A percentile compares a stretch with the other conserved stretches of the same genome.
Evolutionary conservation across 345 rosid genomes (phyloP).

Genomic region (Dipteronia dyeriana): DNA sequence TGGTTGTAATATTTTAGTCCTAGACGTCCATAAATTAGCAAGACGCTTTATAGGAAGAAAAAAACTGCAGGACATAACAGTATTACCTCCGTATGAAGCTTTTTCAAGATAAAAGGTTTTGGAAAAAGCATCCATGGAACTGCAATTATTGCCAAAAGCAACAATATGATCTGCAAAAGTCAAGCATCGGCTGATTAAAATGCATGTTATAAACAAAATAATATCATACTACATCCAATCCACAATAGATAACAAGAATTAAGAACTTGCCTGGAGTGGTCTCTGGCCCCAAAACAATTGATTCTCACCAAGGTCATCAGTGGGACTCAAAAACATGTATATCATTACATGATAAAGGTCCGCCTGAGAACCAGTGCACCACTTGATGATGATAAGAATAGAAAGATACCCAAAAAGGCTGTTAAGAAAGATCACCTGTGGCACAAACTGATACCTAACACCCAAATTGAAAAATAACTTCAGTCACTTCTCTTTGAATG

Average conservation of each 20-base stretch:
- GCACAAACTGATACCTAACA: conserved; percentile 94
- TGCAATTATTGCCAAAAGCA: conserved; percentile 78
- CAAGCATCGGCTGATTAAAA: conserved; percentile 21
- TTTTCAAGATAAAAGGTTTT: conserved; percentile 87
- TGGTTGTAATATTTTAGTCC: conserved; percentile 2
- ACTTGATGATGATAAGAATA: conserved; percentile 84
- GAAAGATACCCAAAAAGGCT: conserved; percentile 93
- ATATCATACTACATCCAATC: conserved; percentile 13
- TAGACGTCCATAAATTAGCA: background rate
- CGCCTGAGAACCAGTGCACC: conserved; percentile 98
- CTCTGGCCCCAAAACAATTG: conserved; percentile 95
- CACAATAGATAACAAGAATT: conserved; percentile 6
- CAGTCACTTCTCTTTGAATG: conserved; percentile 8
- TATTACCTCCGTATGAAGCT: conserved; percentile 74
- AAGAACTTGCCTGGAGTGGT: conserved; percentile 72
- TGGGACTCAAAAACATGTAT: conserved; percentile 96
- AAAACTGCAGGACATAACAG: conserved; percentile 1
- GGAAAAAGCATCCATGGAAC: conserved; percentile 99
- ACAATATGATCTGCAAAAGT: conserved; percentile 68
- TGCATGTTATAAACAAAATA: conserved; percentile 22
- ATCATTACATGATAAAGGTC: conserved; percentile 99
- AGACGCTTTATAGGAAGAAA: background rate
- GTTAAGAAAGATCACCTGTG: conserved; percentile 95
- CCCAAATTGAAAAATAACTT: conserved; percentile 28
- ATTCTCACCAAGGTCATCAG: conserved; percentile 87